Evolutionary conservation across 1,139 yeast species (phyloP).

Genomic region (Nakaseomyces bracarensis): DNA sequence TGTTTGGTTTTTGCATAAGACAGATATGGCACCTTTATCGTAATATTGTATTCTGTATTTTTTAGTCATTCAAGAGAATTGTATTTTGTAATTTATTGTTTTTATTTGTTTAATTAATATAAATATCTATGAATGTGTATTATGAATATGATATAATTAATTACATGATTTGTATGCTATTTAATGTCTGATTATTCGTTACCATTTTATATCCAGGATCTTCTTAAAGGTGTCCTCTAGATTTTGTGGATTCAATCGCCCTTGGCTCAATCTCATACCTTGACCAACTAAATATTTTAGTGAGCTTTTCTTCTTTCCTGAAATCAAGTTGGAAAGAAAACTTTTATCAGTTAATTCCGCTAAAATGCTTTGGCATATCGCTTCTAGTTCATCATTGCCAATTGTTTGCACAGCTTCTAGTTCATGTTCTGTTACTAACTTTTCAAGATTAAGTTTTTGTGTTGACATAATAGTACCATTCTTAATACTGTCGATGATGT

Average conservation of each 20-base stretch:
- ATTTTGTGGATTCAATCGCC: constrained; percentile 48
- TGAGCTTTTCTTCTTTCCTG: constrained; percentile 54
- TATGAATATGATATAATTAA: background rate
- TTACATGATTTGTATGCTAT: background rate
- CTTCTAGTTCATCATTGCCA: constrained; percentile 34
- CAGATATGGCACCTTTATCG: background rate
- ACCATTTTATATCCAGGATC: constrained; percentile 19
- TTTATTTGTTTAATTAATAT: constrained; percentile 2
- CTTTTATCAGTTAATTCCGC: constrained; percentile 38
- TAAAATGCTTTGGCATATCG: constrained; percentile 50
- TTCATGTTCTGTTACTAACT: constrained; percentile 49
- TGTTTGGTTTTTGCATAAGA: background rate
- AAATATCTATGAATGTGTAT: background rate
- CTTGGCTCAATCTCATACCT: constrained; percentile 73
- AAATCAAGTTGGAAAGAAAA: constrained; percentile 47
- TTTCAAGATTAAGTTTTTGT: constrained; percentile 29
- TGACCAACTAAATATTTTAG: constrained; percentile 73
- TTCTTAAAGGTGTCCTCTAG: constrained; percentile 40
- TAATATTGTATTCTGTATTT: background rate
- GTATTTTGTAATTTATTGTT: constrained; percentile 6
- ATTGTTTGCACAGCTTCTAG: constrained; percentile 31
- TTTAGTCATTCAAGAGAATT: background rate
- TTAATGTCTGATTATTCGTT: constrained; percentile 4
- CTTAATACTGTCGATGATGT: constrained; percentile 39
- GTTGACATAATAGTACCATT: constrained; percentile 10